Evolutionary conservation across 202 grass and related monocot species (phyloP), one percentile per base, ranked within the genome.

Genomic region (Alloteropsis angusta): DNA sequence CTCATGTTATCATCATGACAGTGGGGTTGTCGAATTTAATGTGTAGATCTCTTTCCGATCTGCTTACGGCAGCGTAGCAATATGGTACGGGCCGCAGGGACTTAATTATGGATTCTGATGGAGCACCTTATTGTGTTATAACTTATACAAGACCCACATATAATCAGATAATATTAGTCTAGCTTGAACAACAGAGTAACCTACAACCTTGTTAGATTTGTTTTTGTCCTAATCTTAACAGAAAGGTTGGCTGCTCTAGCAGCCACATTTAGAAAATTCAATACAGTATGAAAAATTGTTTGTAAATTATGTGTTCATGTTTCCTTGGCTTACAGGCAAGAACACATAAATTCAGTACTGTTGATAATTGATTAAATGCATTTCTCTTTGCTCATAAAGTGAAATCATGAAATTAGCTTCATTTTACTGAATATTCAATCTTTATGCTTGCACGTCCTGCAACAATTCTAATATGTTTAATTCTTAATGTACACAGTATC

Each of bases 401-500:
- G 58, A 5, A 76, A 34, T 28, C 65, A 60, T 72, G 17, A 65
- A 57, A 28, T 13, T 19, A 49, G 52, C 1, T 55, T 72, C 0
- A 10, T 54, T 37, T 55, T 55, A 23, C 1, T 52, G 45, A 53
- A 65, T 65, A 53, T 39, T 77, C 26, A 63, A 1, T 10, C 43
- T 0, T 4, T 14, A 19, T 63, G 28, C 25, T 22, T 47, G 17
- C 41, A 47, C 4, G 22, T 60, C 0, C 55, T 21, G 7, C 43
- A 22, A 77, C 13, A 23, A 25, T 64, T 37, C 44, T 77, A 32
- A 65, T 62, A 3, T 61, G 42, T 76, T 62, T 48, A 36, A 46
- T 70, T 25, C n/a, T n/a, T 70, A 30, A 30, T 66, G 19, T 37
- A 58, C 74, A 72, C 88, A 99, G 96, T 89, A 7, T 99, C 96